These are phyloP conservation scores for Candida ortonii DNA, from an alignment of 805 yeast species.

Conservation along the genomic window DNA sequence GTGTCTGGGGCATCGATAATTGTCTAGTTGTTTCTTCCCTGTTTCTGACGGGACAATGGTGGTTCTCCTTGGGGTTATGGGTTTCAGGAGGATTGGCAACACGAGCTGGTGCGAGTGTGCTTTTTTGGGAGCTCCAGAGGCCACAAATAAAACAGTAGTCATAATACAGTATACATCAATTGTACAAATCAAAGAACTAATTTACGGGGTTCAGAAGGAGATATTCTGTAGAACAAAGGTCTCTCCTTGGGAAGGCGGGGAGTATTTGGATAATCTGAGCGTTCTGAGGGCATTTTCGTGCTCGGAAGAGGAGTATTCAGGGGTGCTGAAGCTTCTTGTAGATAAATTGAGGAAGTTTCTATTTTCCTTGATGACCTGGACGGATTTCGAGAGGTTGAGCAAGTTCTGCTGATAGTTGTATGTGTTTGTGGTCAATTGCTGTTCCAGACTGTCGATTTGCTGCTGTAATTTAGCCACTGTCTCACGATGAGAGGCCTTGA, in stretches of 20 bases:
- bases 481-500: slow-evolving; percentile 5
- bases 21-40: too few relatives aligned
- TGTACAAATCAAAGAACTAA: too few relatives aligned
- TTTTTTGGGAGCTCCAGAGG: too few relatives aligned
- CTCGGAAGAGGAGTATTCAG: not conserved
- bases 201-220: slow-evolving; percentile 7
- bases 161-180: too few relatives aligned
- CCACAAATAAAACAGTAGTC: too few relatives aligned
- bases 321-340: not conserved
- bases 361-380: slow-evolving; percentile 21
- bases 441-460: slow-evolving; percentile 19
- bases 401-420: slow-evolving; percentile 18
- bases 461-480: slow-evolving; percentile 5
- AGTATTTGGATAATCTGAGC: slow-evolving; percentile 9
- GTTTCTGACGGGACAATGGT: too few relatives aligned
- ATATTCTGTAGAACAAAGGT: slow-evolving; percentile 18
- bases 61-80: too few relatives aligned
- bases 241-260: slow-evolving; percentile 13
- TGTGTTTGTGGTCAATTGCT: slow-evolving; percentile 12
- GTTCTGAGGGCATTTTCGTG: slow-evolving; percentile 1
- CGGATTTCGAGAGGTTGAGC: slow-evolving; percentile 18
- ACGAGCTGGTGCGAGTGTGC: too few relatives aligned
- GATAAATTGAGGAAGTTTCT: slow-evolving; percentile 14
- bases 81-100: too few relatives aligned
- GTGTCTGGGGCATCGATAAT: too few relatives aligned